These are phyloP conservation scores for Ajuga reptans DNA, from an alignment of 305 asterid genomes.

Conservation along the genomic window DNA sequence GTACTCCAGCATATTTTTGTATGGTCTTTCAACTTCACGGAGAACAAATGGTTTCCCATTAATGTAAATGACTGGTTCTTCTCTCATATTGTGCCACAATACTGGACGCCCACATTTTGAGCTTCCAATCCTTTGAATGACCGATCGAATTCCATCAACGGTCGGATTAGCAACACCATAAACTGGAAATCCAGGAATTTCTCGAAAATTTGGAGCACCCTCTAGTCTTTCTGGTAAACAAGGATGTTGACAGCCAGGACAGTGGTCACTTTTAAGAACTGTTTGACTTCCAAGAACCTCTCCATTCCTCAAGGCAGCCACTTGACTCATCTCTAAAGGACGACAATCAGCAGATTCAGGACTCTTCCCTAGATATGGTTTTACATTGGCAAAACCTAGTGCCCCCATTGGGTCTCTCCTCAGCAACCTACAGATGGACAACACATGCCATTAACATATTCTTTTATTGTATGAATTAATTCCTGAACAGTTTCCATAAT, in stretches of 20 bases:
- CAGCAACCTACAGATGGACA: slow-evolving; percentile 59
- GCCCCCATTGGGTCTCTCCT: slow-evolving; percentile 98
- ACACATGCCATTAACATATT: slow-evolving; percentile 19
- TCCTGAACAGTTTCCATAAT: neutral
- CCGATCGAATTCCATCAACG: slow-evolving; percentile 77
- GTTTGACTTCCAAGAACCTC: slow-evolving; percentile 99
- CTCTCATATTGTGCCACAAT: slow-evolving; percentile 98
- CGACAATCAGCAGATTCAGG: slow-evolving; percentile 51
- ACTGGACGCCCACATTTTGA: slow-evolving; percentile 75
- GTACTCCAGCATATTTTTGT: slow-evolving; percentile 96
- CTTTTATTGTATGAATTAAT: neutral
- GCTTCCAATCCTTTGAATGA: slow-evolving; percentile 84
- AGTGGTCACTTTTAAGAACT: slow-evolving; percentile 95
- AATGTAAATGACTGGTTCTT: slow-evolving; percentile 94
- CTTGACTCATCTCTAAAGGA: slow-evolving; percentile 86
- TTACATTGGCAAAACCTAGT: slow-evolving; percentile 65
- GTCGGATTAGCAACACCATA: slow-evolving; percentile 99
- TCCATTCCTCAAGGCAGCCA: slow-evolving; percentile 82
- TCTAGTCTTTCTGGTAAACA: slow-evolving; percentile 77
- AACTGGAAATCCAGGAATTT: slow-evolving; percentile 89
- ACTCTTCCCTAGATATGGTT: slow-evolving; percentile 37
- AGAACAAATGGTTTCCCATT: slow-evolving; percentile 96
- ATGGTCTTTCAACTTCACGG: slow-evolving; percentile 97
- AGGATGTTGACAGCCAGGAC: slow-evolving; percentile 94
- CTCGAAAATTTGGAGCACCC: slow-evolving; percentile 97